Evolutionary conservation across 768 basidiomycete species (phyloP), one percentile per base, ranked within the genome.

Genomic region (Mycena floridula): DNA sequence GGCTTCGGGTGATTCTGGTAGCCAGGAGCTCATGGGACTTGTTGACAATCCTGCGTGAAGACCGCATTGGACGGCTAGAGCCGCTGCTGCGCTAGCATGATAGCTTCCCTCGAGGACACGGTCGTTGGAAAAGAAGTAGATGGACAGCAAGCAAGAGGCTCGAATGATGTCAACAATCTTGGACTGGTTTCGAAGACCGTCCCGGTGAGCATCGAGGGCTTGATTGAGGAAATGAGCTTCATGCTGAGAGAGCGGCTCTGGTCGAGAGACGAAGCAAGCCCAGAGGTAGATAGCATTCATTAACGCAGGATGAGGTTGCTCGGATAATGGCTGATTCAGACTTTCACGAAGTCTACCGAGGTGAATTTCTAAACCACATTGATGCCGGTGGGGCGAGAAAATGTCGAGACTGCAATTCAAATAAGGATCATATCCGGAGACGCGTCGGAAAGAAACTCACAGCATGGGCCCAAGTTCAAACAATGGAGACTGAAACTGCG

Each of bases 241-340:
- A 55, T 88, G 82, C 42, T 81, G 77, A 52, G 76, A 77, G 11
- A 89, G 68, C 5, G 78, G 72, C 28, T 79, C 82, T 6, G 85
- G 81, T 18, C 84, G 73, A 8, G 88, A 86, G 30, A 89, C 72
- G 57, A 83, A 86, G 59, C 86, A 89, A 2, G 85, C 82, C 82
- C 87, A 89, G 6, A 89, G 76, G 58, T 81, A 90, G 55, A 89
- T 82, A 49, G 86, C 74, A 56, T 89, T 86, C 72, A 89, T 78
- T 12, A 91, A 72, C 43, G 74, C 78, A 7, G 88, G 81, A 54
- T 90, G 88, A 16, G 79, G 79, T 44, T 84, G 85, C 46, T 85
- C 79, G 38, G 73, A 52, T 4, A 59, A 43, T 13, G 81, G 74
- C 5, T 70, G 66, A 36, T 63, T 65, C 32, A 89, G 65, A 25